A percentile compares a stretch with the other conserved stretches of the same genome.
These are phyloP conservation scores for Ceratobasidium sp. DNA, from an alignment of 1,284 basidiomycete species.

Conservation along the genomic window DNA sequence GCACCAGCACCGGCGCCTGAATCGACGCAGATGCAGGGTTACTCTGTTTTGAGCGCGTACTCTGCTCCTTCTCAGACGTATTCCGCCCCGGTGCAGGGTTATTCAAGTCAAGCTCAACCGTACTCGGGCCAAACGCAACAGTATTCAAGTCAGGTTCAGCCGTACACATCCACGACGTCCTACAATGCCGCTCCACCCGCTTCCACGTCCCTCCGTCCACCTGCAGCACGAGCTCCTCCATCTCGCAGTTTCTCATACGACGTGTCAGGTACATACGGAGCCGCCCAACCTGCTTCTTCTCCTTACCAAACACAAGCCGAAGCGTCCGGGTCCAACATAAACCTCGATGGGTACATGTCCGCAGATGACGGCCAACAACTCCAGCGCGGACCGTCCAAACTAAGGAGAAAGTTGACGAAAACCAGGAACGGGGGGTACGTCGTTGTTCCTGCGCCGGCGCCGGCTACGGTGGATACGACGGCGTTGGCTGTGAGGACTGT, in stretches of 20 bases:
- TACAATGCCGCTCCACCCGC: neutral
- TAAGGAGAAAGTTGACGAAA: slow-evolving; percentile 31
- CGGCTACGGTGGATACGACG: neutral
- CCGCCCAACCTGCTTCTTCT: slow-evolving; percentile 1
- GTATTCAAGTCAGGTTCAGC: no score
- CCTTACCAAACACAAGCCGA: neutral
- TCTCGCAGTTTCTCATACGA: slow-evolving; percentile 9
- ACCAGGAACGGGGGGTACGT: neutral
- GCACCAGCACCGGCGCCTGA: neutral
- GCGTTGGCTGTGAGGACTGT: neutral
- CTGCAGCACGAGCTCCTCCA: neutral
- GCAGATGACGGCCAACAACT: neutral
- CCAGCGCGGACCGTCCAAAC: slow-evolving; percentile 9
- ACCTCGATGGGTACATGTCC: neutral
- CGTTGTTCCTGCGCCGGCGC: neutral
- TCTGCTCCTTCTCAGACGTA: no score
- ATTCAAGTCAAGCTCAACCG: no score
- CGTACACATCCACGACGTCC: no score
- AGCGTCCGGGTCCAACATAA: no score
- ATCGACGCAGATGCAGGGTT: no score
- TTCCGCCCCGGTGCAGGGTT: no score
- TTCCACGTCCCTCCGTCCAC: no score
- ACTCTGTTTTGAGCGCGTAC: no score
- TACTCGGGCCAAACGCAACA: no score
- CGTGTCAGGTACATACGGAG: no score